Conservation (phyloP, 2,329 filamentous ascomycete species). For the Geosmithia flava region DNA sequence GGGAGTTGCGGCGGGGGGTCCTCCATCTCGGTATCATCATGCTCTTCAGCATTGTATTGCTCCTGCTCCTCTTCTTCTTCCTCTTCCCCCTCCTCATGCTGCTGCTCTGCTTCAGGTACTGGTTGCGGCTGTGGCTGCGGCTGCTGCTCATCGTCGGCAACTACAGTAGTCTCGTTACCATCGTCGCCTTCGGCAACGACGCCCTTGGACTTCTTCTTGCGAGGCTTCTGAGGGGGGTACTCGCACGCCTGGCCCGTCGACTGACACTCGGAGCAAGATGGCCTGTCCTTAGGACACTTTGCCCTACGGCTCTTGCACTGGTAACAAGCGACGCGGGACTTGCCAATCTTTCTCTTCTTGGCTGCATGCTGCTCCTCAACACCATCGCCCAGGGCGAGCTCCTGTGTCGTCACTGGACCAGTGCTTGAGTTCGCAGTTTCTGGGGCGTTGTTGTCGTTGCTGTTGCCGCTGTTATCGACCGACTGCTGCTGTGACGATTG, state of each 20-base stretch:
- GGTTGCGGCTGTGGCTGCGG: constrained; percentile 5
- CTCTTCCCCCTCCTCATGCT: constrained; percentile 6
- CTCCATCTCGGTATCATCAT: background rate
- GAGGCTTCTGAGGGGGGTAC: constrained; percentile 21
- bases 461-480: background rate
- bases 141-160: background rate
- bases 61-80: constrained; percentile 5
- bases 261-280: constrained; percentile 24
- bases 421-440: constrained; percentile 3
- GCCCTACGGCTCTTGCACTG: constrained; percentile 21
- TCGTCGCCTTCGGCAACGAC: constrained; percentile 6
- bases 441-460: background rate
- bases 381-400: constrained; percentile 10
- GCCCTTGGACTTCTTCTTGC: constrained; percentile 9
- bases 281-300: constrained; percentile 29
- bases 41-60: background rate
- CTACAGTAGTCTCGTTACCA: background rate
- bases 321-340: constrained; percentile 21
- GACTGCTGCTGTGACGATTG: constrained; percentile 11
- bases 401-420: constrained; percentile 16
- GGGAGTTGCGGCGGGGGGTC: constrained; percentile 1
- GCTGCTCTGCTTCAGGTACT: constrained; percentile 3
- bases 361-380: constrained; percentile 1
- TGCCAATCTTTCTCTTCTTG: constrained; percentile 10
- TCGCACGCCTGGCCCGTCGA: constrained; percentile 18